A percentile compares a stretch with the other conserved stretches of the same genome.
These are phyloP conservation scores for Opeltia flavorubescens DNA, from an alignment of 495 filamentous ascomycete genomes.

Conservation along the genomic window DNA sequence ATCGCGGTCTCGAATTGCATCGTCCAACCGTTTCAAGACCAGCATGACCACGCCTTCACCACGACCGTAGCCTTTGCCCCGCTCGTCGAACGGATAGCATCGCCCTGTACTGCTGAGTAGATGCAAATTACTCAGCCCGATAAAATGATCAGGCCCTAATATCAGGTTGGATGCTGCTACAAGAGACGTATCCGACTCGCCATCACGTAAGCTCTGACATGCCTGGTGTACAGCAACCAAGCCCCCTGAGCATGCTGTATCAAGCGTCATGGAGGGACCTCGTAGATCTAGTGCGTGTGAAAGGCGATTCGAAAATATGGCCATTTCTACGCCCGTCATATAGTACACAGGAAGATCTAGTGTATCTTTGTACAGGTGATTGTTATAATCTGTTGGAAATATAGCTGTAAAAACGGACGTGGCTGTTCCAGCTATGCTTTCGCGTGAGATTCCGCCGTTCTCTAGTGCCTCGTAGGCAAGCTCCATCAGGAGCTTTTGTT, in stretches of 20 bases:
- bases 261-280: constrained; percentile 23
- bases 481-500: constrained; percentile 40
- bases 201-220: constrained; percentile 16
- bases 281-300: constrained; percentile 23
- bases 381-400: too few relatives aligned
- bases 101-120: constrained; percentile 22
- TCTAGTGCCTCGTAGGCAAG: constrained; percentile 43
- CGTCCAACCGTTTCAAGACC: constrained; percentile 22
- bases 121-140: constrained; percentile 6
- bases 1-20: constrained; percentile 27
- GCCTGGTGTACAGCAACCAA: constrained; percentile 25
- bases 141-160: constrained; percentile 13
- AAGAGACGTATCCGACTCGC: constrained; percentile 18
- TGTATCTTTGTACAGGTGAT: too few relatives aligned
- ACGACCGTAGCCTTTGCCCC: constrained; percentile 26
- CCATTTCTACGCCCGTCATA: constrained; percentile 30
- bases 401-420: constrained; percentile 28
- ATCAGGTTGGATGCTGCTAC: constrained; percentile 21
- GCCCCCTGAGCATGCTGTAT: constrained; percentile 27
- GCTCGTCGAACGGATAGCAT: constrained; percentile 21
- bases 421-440: constrained; percentile 24
- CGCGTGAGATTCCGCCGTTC: constrained; percentile 13
- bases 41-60: constrained; percentile 29
- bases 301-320: constrained; percentile 25
- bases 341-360: too few relatives aligned